A percentile compares a stretch with the other conserved stretches of the same genome.
Evolutionary conservation across 1,284 basidiomycete genomes (phyloP).

Genomic region (Fereydounia khargensis): DNA sequence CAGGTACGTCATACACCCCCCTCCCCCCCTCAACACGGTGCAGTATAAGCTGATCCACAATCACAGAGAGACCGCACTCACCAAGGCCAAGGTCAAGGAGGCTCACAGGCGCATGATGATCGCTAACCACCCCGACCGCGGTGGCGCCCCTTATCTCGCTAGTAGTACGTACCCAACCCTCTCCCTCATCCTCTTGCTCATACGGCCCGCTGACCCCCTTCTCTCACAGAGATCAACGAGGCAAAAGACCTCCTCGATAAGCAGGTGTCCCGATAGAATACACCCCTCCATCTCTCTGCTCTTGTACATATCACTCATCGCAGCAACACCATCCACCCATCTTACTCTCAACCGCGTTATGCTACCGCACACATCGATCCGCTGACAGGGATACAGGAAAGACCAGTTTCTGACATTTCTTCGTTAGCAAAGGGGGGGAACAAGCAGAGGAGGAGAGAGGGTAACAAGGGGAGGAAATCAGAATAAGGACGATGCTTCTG

Average conservation of each 20-base stretch:
- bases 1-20: constrained; percentile 23
- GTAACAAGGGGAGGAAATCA: too few relatives aligned
- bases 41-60: too few relatives aligned
- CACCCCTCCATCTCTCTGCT: neutral
- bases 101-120: constrained; percentile 58
- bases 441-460: too few relatives aligned
- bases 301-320: too few relatives aligned
- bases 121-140: constrained; percentile 88
- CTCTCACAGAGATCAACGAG: constrained; percentile 51
- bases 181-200: neutral
- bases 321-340: too few relatives aligned
- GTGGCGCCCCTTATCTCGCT: constrained; percentile 93
- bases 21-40: neutral
- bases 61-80: constrained; percentile 51
- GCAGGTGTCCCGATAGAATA: constrained; percentile 32
- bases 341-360: too few relatives aligned
- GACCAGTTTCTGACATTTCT: too few relatives aligned
- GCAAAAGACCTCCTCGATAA: constrained; percentile 55
- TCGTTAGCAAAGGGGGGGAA: too few relatives aligned
- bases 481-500: too few relatives aligned
- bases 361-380: too few relatives aligned
- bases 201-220: constrained; percentile 2
- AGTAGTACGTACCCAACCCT: constrained; percentile 63
- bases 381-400: too few relatives aligned
- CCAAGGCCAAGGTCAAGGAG: constrained; percentile 54